Percentiles rank a stretch among this genome's conserved stretches.
These are phyloP conservation scores for Cladosporium colombiae DNA, from an alignment of 2,329 filamentous ascomycete genomes.

Conservation along the genomic window DNA sequence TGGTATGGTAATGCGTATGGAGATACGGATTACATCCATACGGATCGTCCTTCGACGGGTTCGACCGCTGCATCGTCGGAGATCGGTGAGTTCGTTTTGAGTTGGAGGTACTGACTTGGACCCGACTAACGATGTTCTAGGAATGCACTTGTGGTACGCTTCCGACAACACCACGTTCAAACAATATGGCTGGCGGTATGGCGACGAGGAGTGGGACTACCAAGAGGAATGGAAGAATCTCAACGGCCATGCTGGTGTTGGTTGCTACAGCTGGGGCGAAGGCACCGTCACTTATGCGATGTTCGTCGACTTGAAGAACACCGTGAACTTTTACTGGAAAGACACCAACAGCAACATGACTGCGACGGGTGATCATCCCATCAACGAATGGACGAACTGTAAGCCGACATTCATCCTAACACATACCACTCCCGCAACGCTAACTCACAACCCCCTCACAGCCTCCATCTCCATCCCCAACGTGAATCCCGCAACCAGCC, in stretches of 20 bases:
- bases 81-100: neutral
- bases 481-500: slow-evolving; percentile 42
- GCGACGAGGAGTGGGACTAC: slow-evolving; percentile 39
- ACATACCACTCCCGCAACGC: neutral
- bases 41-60: slow-evolving; percentile 32
- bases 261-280: slow-evolving; percentile 46
- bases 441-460: slow-evolving; percentile 23
- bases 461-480: slow-evolving; percentile 36
- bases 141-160: slow-evolving; percentile 50
- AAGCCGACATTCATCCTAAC: slow-evolving; percentile 16
- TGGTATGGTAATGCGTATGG: slow-evolving; percentile 42
- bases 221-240: slow-evolving; percentile 41
- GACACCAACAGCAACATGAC: slow-evolving; percentile 42
- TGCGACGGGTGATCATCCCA: slow-evolving; percentile 39
- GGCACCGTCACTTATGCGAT: slow-evolving; percentile 45
- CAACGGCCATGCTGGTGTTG: slow-evolving; percentile 48
- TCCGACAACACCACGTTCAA: slow-evolving; percentile 43
- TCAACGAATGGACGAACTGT: slow-evolving; percentile 43
- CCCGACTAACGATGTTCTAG: slow-evolving; percentile 24
- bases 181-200: slow-evolving; percentile 45
- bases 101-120: neutral
- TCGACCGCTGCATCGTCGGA: neutral
- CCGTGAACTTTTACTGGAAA: slow-evolving; percentile 48
- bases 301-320: slow-evolving; percentile 43
- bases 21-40: slow-evolving; percentile 42